phyloP scores from a whole-genome alignment of 1,284 basidiomycete species.

The Cutaneotrichosporon sp. region DNA sequence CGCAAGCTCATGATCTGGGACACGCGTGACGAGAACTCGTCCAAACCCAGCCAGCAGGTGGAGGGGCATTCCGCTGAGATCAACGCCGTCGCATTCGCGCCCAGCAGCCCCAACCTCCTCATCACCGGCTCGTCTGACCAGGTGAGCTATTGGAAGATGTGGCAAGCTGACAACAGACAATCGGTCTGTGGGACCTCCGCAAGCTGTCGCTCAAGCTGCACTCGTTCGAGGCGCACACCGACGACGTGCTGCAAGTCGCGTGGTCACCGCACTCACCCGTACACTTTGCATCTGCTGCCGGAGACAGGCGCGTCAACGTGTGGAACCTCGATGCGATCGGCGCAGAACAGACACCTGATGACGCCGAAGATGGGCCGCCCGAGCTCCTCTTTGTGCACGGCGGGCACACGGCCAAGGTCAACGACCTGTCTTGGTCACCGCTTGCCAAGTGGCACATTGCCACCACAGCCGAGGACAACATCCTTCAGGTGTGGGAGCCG shows the following conservation, averaged over 20 bases:
- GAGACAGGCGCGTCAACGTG: constrained; percentile 88
- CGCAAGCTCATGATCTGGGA: constrained; percentile 95
- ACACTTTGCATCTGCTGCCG: constrained; percentile 86
- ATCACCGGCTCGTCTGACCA: constrained; percentile 94
- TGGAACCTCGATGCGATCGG: constrained; percentile 96
- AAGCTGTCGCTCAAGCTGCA: constrained; percentile 79
- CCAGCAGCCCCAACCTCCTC: constrained; percentile 76
- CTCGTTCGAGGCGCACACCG: constrained; percentile 87
- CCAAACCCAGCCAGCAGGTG: constrained; percentile 69
- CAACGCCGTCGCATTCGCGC: constrained; percentile 86
- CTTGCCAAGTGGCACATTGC: constrained; percentile 53
- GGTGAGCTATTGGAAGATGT: neutral
- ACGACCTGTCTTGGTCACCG: constrained; percentile 54
- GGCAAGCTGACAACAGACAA: constrained; percentile 58
- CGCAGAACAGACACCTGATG: constrained; percentile 93
- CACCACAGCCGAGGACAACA: constrained; percentile 58
- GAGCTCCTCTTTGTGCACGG: constrained; percentile 91
- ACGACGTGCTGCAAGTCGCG: constrained; percentile 88
- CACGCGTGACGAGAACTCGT: constrained; percentile 64
- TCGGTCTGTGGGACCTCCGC: constrained; percentile 85
- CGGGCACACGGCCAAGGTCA: constrained; percentile 58
- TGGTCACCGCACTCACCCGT: constrained; percentile 94
- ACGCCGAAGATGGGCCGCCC: constrained; percentile 93
- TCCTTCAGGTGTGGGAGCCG: constrained; percentile 55
- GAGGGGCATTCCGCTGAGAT: constrained; percentile 90